Conservation (phyloP, 1,284 basidiomycete species). For the Coniophora puteana region DNA sequence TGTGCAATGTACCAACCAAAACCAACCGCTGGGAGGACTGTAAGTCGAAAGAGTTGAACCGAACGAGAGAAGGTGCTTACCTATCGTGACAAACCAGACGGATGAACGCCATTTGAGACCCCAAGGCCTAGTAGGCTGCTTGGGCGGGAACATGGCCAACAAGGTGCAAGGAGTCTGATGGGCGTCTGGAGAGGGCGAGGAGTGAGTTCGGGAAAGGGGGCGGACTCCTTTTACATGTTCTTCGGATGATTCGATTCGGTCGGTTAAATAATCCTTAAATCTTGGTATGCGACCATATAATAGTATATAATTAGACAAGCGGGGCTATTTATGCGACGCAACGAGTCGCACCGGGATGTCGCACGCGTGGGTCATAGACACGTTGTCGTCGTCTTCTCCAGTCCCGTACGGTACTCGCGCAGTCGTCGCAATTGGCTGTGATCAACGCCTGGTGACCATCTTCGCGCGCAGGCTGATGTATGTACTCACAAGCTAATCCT, state of each 20-base stretch:
- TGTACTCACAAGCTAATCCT: too few relatives aligned
- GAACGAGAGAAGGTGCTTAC: constrained; percentile 16
- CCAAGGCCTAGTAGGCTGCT: constrained; percentile 12
- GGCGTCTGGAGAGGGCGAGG: neutral
- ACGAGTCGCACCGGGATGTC: too few relatives aligned
- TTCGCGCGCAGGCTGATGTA: too few relatives aligned
- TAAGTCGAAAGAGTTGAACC: constrained; percentile 1
- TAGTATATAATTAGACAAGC: too few relatives aligned
- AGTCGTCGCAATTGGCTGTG: too few relatives aligned
- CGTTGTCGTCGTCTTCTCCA: too few relatives aligned
- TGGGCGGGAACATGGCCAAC: constrained; percentile 13
- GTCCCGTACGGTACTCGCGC: too few relatives aligned
- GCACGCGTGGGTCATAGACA: too few relatives aligned
- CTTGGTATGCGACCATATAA: too few relatives aligned
- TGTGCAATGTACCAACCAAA: constrained; percentile 25
- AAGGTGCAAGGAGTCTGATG: neutral
- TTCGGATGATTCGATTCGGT: constrained; percentile 2
- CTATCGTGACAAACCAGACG: constrained; percentile 45
- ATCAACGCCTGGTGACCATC: too few relatives aligned
- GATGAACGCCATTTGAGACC: constrained; percentile 54
- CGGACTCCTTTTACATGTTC: constrained; percentile 5
- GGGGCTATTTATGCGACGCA: too few relatives aligned
- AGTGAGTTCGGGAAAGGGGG: constrained; percentile 1
- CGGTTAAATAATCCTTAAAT: constrained; percentile 1
- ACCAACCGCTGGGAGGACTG: constrained; percentile 28